Evolutionary conservation across 2,329 filamentous ascomycete genomes (phyloP), one percentile per base, ranked within the genome.

Genomic region (Metarhizium brunneum): DNA sequence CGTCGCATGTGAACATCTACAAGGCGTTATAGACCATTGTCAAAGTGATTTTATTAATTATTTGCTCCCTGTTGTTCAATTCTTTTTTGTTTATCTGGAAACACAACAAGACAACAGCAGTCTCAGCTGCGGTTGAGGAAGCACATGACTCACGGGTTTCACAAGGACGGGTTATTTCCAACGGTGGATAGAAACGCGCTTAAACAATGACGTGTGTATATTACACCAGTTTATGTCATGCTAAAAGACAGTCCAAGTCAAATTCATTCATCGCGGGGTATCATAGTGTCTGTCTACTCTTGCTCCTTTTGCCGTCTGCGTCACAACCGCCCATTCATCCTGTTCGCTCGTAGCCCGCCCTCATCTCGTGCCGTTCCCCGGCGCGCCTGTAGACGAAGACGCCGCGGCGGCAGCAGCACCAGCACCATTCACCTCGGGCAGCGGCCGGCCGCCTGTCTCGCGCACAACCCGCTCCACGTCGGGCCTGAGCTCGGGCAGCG

Each of bases 401-500:
- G 25, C 25, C 2, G 20, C 32, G 32, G 32, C 32, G 14, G 38
- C 11, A 16, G 8, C 8, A 40, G 38, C 2, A 11, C 1, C 42
- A 18, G 18, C 18, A 25, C 42, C 42, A 45, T 45, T 45, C 7
- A 48, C 10, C n/a, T 45, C 42, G n/a, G 18, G n/a, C 42, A 57
- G 42, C 6, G 52, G 48, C 13, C 57, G 56, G 11, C 71, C 71
- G 2, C 73, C 73, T 0, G 79, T 81, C 3, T 71, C 74, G 58
- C 71, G 73, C 6, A 84, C 60, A 8, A 85, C 77, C 42, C 68
- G 65, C 10, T 71, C 71, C 14, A 83, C 76, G 58, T 85, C 82
- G 2, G 71, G 75, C 36, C 70, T 64, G 60, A 85, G 65, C 76
- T 85, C 83, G 6, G 83, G 83, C 76, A 85, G 76, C 18, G 81